A percentile compares a stretch with the other conserved stretches of the same genome.
These are phyloP conservation scores for Protomyces gravidus DNA, from an alignment of 1,139 yeast species.

Conservation along the genomic window DNA sequence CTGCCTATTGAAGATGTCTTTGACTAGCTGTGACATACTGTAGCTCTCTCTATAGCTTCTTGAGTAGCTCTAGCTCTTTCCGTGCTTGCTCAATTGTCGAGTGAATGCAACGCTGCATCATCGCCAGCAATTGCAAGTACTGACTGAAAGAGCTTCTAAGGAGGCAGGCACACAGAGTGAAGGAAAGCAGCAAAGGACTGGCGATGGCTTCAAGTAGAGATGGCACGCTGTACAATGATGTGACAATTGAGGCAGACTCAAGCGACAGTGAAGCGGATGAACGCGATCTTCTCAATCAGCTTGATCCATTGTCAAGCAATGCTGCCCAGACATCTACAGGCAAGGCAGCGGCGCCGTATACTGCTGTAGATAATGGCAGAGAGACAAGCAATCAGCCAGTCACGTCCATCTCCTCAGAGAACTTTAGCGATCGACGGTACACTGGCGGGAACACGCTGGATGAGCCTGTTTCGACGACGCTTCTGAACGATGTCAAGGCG, in stretches of 20 bases:
- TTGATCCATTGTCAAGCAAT: conserved; percentile 14
- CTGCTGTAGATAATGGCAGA: not conserved
- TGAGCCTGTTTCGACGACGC: conserved; percentile 69
- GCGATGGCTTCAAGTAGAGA: too few relatives aligned
- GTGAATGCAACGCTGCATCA: too few relatives aligned
- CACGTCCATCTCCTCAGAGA: conserved; percentile 20
- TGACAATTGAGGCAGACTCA: conserved; percentile 32
- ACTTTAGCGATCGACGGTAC: conserved; percentile 48
- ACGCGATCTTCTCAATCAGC: conserved; percentile 25
- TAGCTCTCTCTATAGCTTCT: too few relatives aligned
- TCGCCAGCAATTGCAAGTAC: too few relatives aligned
- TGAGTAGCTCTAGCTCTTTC: too few relatives aligned
- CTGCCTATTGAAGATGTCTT: too few relatives aligned
- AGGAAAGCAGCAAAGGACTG: too few relatives aligned
- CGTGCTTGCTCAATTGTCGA: too few relatives aligned
- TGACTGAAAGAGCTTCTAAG: too few relatives aligned
- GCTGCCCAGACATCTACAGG: not conserved
- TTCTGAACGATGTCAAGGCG: conserved; percentile 61
- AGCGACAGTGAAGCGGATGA: conserved; percentile 25
- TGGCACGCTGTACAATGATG: conserved; percentile 20
- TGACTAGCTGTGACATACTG: too few relatives aligned
- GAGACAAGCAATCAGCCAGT: not conserved
- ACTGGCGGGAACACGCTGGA: conserved; percentile 81
- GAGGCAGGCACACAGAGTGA: too few relatives aligned
- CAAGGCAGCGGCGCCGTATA: not conserved